Evolutionary conservation across 1,284 basidiomycete genomes (phyloP), one percentile per base, ranked within the genome.

Genomic region (Boletus semigastroideus): DNA sequence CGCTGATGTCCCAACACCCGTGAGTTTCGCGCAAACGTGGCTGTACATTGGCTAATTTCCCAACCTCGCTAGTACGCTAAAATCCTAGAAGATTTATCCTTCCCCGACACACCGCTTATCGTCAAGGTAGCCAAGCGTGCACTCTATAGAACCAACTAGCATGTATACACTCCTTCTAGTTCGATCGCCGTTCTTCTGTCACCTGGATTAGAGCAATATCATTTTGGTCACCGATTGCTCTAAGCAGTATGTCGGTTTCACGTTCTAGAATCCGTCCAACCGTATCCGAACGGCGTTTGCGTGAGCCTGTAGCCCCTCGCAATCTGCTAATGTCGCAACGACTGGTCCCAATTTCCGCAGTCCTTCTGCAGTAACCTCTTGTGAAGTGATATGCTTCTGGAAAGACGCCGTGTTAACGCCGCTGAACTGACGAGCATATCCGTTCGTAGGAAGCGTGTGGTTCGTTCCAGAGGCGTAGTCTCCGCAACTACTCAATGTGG

Each of bases 381-480:
- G 97, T 9, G 91, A 92, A 7, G 97, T 99, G 66, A 99, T 98
- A 72, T 98, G 91, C 73, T 99, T 99, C 72, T 98, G 94, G 87
- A 99, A 99, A 1, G 94, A 94, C 19, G 86, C 78, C 0, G 96
- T 98, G 73, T 97, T 98, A 61, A 99, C 97, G 16, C 97, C 97
- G 59, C 92, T 95, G 76, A 97, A 99, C 69, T 98, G 95, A 51
- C 94, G 87, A 14, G 97, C 97, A 67, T 95, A 98, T 19, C 94
- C 95, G 64, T 94, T 94, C 5, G 92, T 96, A 25, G 93, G 93
- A 31, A 95, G 79, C 0, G 96, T 98, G 77, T 99, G 97, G 72
- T 99, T 99, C 10, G 97, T 99, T 20, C 97, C 97, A 0, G 92
- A 95, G 4, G 97, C 97, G 65, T 99, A 99, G 71, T 99, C 97